A percentile compares a stretch with the other conserved stretches of the same genome.
Evolutionary conservation across 495 filamentous ascomycete species (phyloP).

Genomic region (Hypoxylon intermedium): DNA sequence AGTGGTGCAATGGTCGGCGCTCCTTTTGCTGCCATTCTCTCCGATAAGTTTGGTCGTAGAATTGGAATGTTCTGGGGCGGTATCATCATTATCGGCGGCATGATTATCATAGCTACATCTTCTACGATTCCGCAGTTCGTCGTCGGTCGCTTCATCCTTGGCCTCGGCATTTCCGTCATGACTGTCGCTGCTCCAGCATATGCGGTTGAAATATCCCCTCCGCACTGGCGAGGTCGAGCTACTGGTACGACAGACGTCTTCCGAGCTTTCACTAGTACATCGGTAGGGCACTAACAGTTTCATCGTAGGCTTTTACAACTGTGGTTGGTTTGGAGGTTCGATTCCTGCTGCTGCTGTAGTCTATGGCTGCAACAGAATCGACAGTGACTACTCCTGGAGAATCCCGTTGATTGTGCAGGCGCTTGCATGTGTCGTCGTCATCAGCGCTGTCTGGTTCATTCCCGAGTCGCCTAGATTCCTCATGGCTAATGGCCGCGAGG

Average conservation of each 20-base stretch:
- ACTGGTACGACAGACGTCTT: slow-evolving; percentile 39
- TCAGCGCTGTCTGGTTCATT: slow-evolving; percentile 62
- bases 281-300: slow-evolving; percentile 1
- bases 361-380: slow-evolving; percentile 53
- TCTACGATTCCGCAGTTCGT: slow-evolving; percentile 52
- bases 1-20: slow-evolving; percentile 57
- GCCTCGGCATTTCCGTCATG: slow-evolving; percentile 59
- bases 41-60: slow-evolving; percentile 53
- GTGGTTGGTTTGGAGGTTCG: slow-evolving; percentile 59
- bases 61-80: slow-evolving; percentile 58
- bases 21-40: slow-evolving; percentile 53
- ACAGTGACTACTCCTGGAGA: slow-evolving; percentile 53
- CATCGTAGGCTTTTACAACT: slow-evolving; percentile 56
- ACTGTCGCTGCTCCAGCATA: slow-evolving; percentile 58
- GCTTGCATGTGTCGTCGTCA: slow-evolving; percentile 55
- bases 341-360: slow-evolving; percentile 56
- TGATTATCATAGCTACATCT: slow-evolving; percentile 51
- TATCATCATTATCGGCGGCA: slow-evolving; percentile 59
- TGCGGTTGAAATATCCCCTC: slow-evolving; percentile 56
- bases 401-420: slow-evolving; percentile 57
- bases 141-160: slow-evolving; percentile 59
- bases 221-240: slow-evolving; percentile 58
- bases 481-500: slow-evolving; percentile 60
- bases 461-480: slow-evolving; percentile 71
- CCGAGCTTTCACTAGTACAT: neutral